Base-by-base conservation (phyloP, 305 asterid genomes). In the Rubia peregrina region DNA sequence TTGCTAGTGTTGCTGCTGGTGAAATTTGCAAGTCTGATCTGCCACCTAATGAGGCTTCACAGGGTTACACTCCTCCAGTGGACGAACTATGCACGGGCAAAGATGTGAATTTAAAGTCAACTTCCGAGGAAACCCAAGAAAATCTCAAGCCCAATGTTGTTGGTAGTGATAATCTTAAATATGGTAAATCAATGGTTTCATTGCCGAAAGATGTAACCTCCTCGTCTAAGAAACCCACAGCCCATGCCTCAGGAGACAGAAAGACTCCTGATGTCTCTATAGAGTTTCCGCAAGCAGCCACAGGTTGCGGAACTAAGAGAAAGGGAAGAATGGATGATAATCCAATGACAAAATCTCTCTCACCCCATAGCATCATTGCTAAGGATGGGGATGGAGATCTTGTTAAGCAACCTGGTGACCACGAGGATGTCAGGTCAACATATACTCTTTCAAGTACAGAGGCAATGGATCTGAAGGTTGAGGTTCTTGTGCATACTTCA, bases 1-100 rank as follows among this genome's bases (percentile, higher is more conserved):
- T 82, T 38, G 86, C 86, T 21, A 82, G 84, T 73, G 86, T 82
- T 46, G 86, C 86, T 66, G 70, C 86, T 57, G 82, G 80, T 43
- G 82, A 80, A 68, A 77, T 80, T 64, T 77, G 79, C 55, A 77
- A 72, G 66, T 77, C 84, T 43, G 78, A 76, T 16, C 21, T 61
- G 76, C 71, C 80, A 16, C 77, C 80, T 43, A 30, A 64, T 14
- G 75, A 75, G 67, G 71, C 83, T 76, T 59, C 81, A 26, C 80
- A 71, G 61, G 74, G 68, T 44, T 65, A 56, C 60, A 55, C 66
- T 62, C 70, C 76, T 60, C 63, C 67, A n/a, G 79, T 24, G 66
- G 82, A 78, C 61, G 86, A 82, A 70, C 62, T 53, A 57, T 73
- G 73, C 64, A 30, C 51, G 12, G 77, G 60, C 67, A 75, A 80